These are phyloP conservation scores for Mariannaea sp. DNA, from an alignment of 2,329 filamentous ascomycete species.

Conservation along the genomic window DNA sequence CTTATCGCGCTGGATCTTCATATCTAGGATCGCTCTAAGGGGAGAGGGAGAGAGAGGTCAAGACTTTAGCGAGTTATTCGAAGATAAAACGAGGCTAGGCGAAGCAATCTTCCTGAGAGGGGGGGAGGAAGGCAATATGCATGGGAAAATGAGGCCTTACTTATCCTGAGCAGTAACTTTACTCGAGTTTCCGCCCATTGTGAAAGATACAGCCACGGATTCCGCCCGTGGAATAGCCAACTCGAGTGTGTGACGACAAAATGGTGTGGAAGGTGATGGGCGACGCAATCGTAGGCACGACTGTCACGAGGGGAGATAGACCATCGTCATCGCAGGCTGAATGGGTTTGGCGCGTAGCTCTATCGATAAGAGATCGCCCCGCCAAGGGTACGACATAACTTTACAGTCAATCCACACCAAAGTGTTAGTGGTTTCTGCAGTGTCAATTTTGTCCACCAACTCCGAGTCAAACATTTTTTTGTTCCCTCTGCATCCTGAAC, in stretches of 20 bases:
- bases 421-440: too few relatives aligned
- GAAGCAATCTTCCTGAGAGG: conserved; percentile 19
- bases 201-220: conserved; percentile 18
- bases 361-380: conserved; percentile 35
- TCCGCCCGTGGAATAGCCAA: conserved; percentile 10
- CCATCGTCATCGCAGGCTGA: conserved; percentile 35
- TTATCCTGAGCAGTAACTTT: conserved; percentile 79
- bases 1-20: conserved; percentile 97
- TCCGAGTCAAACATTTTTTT: background rate
- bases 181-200: conserved; percentile 61
- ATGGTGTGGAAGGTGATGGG: conserved; percentile 12
- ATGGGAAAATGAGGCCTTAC: conserved; percentile 53
- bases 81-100: too few relatives aligned
- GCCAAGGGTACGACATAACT: conserved; percentile 2
- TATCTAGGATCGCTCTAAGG: conserved; percentile 92
- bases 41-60: conserved; percentile 2
- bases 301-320: conserved; percentile 34
- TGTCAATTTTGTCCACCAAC: background rate
- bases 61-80: conserved; percentile 7
- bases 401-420: background rate
- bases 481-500: background rate
- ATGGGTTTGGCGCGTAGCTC: conserved; percentile 21
- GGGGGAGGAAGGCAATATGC: conserved; percentile 20
- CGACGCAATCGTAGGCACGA: conserved; percentile 11
- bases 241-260: conserved; percentile 3